Conservation (phyloP, 163 green algal species). For the Scenedesmus sp. region DNA sequence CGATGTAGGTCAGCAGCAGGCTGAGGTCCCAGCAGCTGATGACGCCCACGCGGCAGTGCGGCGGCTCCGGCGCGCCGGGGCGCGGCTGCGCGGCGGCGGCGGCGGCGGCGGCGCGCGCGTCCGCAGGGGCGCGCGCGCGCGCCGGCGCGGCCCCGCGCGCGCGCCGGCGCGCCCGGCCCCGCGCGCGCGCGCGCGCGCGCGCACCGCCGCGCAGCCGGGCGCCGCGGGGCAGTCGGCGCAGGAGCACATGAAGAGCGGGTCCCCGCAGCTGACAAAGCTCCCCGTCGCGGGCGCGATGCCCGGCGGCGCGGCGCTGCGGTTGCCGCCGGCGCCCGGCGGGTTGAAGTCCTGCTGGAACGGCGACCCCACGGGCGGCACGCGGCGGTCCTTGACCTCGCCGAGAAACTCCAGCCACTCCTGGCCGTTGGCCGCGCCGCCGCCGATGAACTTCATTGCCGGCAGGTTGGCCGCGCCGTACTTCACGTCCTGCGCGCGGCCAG, state of each 20-base stretch:
- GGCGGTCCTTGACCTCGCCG: constrained; percentile 84
- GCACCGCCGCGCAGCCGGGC: constrained; percentile 61
- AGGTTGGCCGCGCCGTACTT: constrained; percentile 88
- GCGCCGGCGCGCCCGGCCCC: no score
- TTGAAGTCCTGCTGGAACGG: constrained; percentile 85
- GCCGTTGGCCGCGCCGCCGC: constrained; percentile 77
- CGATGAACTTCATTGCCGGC: constrained; percentile 90
- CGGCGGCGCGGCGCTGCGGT: constrained; percentile 13
- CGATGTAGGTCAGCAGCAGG: constrained; percentile 60
- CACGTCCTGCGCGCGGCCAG: constrained; percentile 84
- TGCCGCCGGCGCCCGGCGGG: not conserved
- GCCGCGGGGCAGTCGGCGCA: constrained; percentile 88
- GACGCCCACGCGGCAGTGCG: constrained; percentile 44
- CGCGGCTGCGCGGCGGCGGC: constrained; percentile 13
- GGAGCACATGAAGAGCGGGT: constrained; percentile 79
- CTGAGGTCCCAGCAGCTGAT: constrained; percentile 71
- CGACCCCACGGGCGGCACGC: constrained; percentile 69
- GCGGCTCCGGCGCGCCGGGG: constrained; percentile 6
- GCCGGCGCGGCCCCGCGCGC: no score
- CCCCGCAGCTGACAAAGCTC: constrained; percentile 67
- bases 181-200: not conserved
- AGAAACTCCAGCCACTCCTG: constrained; percentile 87
- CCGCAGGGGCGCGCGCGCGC: no score
- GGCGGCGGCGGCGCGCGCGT: not conserved
- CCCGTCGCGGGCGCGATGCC: constrained; percentile 61